Base-by-base conservation (phyloP, 768 basidiomycete species). In the Mycena floridula region DNA sequence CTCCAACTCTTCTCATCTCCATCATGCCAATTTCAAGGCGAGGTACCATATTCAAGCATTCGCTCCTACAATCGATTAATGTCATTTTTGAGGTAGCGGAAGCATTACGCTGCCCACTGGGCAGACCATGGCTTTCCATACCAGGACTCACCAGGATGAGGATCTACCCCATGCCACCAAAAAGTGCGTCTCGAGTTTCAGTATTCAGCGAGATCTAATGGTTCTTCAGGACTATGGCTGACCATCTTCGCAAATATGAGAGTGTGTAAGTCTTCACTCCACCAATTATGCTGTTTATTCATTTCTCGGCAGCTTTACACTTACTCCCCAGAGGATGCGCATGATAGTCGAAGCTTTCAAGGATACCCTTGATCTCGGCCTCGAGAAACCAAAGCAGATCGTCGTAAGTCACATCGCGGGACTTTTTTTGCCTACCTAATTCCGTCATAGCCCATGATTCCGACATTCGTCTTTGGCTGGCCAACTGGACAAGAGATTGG, bases 281-380 rank as follows among this genome's bases (percentile, higher is more conserved):
- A 32, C 37, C 16, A 9, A 32, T 39, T 49, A 25, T 32, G 24
- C 47, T 45, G 22, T 45, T 15, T 24, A 44, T 24, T 22, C 39
- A 16, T 42, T 25, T 12, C 40, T 16, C 26, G 7, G 9, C 57
- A 89, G 87, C 55, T 91, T 92, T 62, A 89, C 86, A 11, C 63
- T 93, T 52, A 92, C 89, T 7, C 88, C 90, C 13, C 90, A 91
- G 61, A 67, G 91, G 47, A 93, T 94, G 92, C 76, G 91, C 39
- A 95, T 94, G 80, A 96, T 98, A 58, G 92, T 94, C 21, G 90
- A 96, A 60, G 88, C 94, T 0, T 93, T 99, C 72, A 82, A 90
- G 60, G 94, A 97, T 38, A 81, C 88, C 2, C 76, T 99, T 22
- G 93, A 96, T 56, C 64, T 77, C 21, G 96, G 96, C 12, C 69